Evolutionary conservation across 208 protist genomes (phyloP), one percentile per base, ranked within the genome.

Genomic region (Trypanosoma cruzi): DNA sequence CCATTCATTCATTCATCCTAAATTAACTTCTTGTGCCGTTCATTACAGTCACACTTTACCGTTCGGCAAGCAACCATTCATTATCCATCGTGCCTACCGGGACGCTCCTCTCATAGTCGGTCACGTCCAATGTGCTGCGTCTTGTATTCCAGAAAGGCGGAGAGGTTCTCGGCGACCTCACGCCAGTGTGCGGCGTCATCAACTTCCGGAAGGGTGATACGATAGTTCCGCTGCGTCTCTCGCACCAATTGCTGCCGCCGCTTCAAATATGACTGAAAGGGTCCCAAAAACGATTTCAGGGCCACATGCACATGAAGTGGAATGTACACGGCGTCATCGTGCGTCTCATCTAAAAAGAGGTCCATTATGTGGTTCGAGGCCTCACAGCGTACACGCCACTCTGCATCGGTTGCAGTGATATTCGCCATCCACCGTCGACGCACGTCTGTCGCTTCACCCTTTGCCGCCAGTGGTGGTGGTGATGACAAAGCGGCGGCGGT

Each of bases 321-420:
- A 63, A 81, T 74, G 65, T 95, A 95, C 71, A 91, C 82, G 2
- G 49, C 57, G 13, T 70, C 75, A 53, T 95, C 82, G 61, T 82
- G 82, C 37, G 69, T 66, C 50, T 95, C 89, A 50, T 92, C 86
- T 3, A 85, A 71, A 55, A 89, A 95, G 34, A 95, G 57, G 67
- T 95, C 89, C 18, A 95, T 82, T 1, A 95, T 62, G 37, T 82
- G 75, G 74, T 95, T 92, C 0, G 86, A 86, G 1, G 89, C 89
- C 64, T 95, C 89, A 65, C 80, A 85, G n/a, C 84, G 85, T 20
- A 87, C 76, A 13, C 75, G 80, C 49, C 77, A 82, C 29, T 71
- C 44, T 32, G 70, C 77, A 61, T 94, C 89, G 2, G 71, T 70
- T 8, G 73, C 46, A 2, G 71, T 36, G 5, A 94, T 77, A 44